Evolutionary conservation across 2,329 filamentous ascomycete species (phyloP).

Genomic region (Cladosporium sp.): DNA sequence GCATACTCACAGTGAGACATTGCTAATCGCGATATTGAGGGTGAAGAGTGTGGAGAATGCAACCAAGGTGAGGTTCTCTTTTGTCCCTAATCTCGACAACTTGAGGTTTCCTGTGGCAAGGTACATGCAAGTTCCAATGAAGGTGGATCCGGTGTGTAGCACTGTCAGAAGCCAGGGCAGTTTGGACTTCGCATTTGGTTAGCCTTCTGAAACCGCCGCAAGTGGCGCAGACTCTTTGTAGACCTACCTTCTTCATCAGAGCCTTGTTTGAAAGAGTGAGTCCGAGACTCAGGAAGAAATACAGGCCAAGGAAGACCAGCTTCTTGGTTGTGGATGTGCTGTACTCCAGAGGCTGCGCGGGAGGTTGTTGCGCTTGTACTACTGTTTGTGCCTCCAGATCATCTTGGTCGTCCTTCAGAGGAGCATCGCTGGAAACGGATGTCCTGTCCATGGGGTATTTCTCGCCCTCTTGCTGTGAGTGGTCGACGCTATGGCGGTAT

Average conservation of each 20-base stretch:
- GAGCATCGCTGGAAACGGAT: constrained; percentile 10
- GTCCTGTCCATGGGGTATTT: constrained; percentile 10
- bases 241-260: constrained; percentile 41
- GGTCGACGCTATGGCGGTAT: constrained; percentile 1
- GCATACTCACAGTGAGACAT: constrained; percentile 48
- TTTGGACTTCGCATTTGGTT: constrained; percentile 42
- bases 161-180: constrained; percentile 60
- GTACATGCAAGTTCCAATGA: constrained; percentile 50
- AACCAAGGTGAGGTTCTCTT: constrained; percentile 53
- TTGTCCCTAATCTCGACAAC: constrained; percentile 48
- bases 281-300: constrained; percentile 47
- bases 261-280: constrained; percentile 60
- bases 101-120: constrained; percentile 51
- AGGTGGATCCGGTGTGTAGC: constrained; percentile 54
- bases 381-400: constrained; percentile 9
- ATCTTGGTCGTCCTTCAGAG: constrained; percentile 8
- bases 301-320: constrained; percentile 29
- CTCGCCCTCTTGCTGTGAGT: constrained; percentile 3
- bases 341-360: constrained; percentile 20
- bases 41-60: constrained; percentile 59
- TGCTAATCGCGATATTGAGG: constrained; percentile 59
- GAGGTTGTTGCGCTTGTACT: constrained; percentile 3
- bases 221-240: constrained; percentile 42
- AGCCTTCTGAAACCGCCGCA: neutral
- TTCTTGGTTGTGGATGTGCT: constrained; percentile 23